phyloP scores from a whole-genome alignment of 2,329 filamentous ascomycete species.

The Phaeoacremonium minimum region DNA sequence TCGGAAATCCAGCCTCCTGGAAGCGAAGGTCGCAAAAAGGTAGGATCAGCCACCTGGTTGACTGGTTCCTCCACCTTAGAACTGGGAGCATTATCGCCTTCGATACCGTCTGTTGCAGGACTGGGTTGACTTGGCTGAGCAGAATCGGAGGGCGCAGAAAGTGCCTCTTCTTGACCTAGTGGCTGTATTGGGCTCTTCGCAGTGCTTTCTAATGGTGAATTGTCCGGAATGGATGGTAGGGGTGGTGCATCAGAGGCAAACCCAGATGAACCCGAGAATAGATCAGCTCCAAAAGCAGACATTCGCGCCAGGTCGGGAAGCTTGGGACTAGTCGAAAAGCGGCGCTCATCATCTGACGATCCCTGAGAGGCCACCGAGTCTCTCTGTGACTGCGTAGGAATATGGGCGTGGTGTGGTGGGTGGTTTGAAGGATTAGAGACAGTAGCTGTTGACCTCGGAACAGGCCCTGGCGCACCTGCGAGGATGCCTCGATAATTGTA shows the following conservation, averaged over 20 bases:
- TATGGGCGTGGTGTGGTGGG: too few species aligned
- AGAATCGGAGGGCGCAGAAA: too few species aligned
- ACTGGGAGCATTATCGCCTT: not conserved
- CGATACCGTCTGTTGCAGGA: too few species aligned
- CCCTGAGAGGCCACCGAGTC: slow-evolving; percentile 1
- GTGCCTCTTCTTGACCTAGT: not conserved
- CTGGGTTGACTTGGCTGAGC: not conserved
- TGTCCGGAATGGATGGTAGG: slow-evolving; percentile 13
- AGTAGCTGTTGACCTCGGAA: too few species aligned
- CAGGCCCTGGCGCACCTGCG: too few species aligned
- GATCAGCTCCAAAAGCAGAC: slow-evolving; percentile 56
- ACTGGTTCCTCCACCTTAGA: not conserved
- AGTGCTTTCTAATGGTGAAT: not conserved
- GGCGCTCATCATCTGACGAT: slow-evolving; percentile 13
- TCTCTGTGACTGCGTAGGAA: too few species aligned
- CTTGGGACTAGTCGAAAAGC: slow-evolving; percentile 49
- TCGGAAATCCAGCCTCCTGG: slow-evolving; percentile 26
- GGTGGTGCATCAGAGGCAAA: slow-evolving; percentile 19
- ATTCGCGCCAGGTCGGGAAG: slow-evolving; percentile 54
- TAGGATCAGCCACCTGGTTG: not conserved
- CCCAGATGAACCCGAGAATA: slow-evolving; percentile 38
- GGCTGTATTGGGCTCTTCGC: not conserved
- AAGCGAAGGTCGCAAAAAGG: slow-evolving; percentile 11
- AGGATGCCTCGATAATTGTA: too few species aligned
- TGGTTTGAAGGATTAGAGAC: too few species aligned